A percentile compares a stretch with the other conserved stretches of the same genome.
Conservation (phyloP, 2,329 filamentous ascomycete genomes). For the Arachnomyces sp. region DNA sequence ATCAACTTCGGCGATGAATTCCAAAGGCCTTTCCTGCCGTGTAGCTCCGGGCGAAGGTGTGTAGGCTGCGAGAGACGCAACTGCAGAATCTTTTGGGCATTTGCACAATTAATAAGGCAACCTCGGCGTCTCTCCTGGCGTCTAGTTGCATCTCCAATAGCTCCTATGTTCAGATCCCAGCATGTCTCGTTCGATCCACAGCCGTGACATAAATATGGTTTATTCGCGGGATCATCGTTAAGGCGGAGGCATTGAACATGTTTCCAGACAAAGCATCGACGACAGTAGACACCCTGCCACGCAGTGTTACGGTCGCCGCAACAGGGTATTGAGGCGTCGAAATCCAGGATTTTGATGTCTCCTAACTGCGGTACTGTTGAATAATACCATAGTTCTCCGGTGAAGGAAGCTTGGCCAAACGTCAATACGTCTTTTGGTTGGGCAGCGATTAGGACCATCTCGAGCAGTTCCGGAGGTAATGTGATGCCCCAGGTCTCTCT, state of each 20-base stretch:
- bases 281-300: constrained; percentile 5
- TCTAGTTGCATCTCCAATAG: too few species aligned
- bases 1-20: constrained; percentile 10
- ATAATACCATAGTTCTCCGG: constrained; percentile 16
- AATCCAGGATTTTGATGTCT: constrained; percentile 10
- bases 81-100: constrained; percentile 11
- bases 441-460: constrained; percentile 11
- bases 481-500: constrained; percentile 13
- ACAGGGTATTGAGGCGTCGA: constrained; percentile 16
- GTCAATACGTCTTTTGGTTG: constrained; percentile 15
- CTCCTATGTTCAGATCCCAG: constrained; percentile 10
- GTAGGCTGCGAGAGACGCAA: constrained; percentile 11
- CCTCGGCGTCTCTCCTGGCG: constrained; percentile 9
- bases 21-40: constrained; percentile 10
- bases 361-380: constrained; percentile 15
- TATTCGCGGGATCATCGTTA: not conserved
- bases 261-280: constrained; percentile 4
- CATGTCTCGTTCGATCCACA: constrained; percentile 13
- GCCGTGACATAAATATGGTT: constrained; percentile 13
- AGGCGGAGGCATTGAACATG: constrained; percentile 4
- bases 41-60: constrained; percentile 16
- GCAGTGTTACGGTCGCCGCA: constrained; percentile 16
- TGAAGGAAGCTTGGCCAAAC: constrained; percentile 18
- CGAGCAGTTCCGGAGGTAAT: constrained; percentile 8
- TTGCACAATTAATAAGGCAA: constrained; percentile 8